Base-by-base conservation (phyloP, 1,284 basidiomycete genomes). In the Prillingera fragicola region DNA sequence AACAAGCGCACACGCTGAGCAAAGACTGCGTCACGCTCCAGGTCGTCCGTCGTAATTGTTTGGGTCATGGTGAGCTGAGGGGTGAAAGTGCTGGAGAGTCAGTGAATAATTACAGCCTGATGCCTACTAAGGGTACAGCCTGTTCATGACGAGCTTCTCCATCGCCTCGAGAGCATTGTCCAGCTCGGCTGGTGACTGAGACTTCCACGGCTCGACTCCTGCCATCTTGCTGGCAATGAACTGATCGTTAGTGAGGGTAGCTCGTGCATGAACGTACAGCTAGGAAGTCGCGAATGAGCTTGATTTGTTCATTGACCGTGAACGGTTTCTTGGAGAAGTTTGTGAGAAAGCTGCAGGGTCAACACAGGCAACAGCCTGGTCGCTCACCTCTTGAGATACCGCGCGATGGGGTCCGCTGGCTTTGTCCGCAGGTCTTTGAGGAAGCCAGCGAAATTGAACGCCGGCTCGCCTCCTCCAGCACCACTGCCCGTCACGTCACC, bases 111-210 rank as follows among this genome's bases (percentile, higher is more conserved):
- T 15, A 14, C n/a, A 27, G n/a, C n/a, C n/a, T 8, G 15, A 4
- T 14, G 75, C 83, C 59, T 59, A 89, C 87, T 84, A 90, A 55
- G 88, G 89, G 70, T 95, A 97, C 43, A 97, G 74, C 38, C 92
- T 77, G 62, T 98, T 99, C 95, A 98, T 98, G 58, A 98, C 90
- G 9, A 98, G 80, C 72, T 98, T 98, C 77, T 98, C 94, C 89
- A 98, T 97, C 40, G 91, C 92, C 72, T 98, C 94, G 74, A 90
- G 81, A 0, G 92, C 90, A 59, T 96, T 92, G 49, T 97, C 95
- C 58, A 98, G 96, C 66, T 98, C 92, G 4, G 74, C 74, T 19
- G 87, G 83, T 4, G 80, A 76, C 5, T 78, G 79, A 48, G 80
- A 81, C 59, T 79, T 81, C 90, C 89, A 94, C 5, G 72, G 73